Evolutionary conservation across 495 filamentous ascomycete genomes (phyloP), one percentile per base, ranked within the genome.

Genomic region (Penicillium macrosclerotiorum): DNA sequence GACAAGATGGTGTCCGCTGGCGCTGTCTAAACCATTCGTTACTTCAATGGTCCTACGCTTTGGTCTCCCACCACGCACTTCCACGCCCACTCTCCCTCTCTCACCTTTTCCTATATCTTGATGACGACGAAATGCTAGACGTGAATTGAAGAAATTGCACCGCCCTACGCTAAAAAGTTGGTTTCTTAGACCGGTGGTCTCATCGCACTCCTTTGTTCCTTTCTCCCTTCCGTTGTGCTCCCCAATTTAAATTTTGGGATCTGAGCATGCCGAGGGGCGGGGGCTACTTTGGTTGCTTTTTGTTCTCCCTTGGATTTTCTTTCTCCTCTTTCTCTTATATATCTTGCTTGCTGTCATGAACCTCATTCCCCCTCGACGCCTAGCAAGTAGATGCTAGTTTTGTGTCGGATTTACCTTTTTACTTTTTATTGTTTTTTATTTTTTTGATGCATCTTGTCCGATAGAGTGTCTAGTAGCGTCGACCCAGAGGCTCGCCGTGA

Each of bases 1-100:
- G 96, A 97, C 85, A 97, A 97, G 87, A 97, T 99, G 93, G 47
- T 78, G 44, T 56, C 60, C 9, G 53, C 65, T 43, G 75, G 76
- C 47, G 68, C 73, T 40, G 75, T 76, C 56, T 78, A 74, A 71
- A 40, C 14, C 11, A 24, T 20, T 4, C 18, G 20, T 30, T 30
- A 39, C 12, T 42, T 27, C 34, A 24, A n/a, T 11, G n/a, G n/a
- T n/a, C n/a, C n/a, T n/a, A n/a, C n/a, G n/a, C n/a, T n/a, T n/a
- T n/a, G n/a, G n/a, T n/a, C n/a, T n/a, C n/a, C n/a, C n/a, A n/a
- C n/a, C n/a, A n/a, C n/a, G n/a, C n/a, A n/a, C n/a, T n/a, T n/a
- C n/a, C n/a, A n/a, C n/a, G n/a, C 20, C 25, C 34, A 8, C 25
- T 35, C 34, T 52, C 38, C 13, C 38, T 38, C 47, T 47, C 25